These are phyloP conservation scores for Penicillium polonicum DNA, from an alignment of 2,329 filamentous ascomycete species.

Conservation along the genomic window DNA sequence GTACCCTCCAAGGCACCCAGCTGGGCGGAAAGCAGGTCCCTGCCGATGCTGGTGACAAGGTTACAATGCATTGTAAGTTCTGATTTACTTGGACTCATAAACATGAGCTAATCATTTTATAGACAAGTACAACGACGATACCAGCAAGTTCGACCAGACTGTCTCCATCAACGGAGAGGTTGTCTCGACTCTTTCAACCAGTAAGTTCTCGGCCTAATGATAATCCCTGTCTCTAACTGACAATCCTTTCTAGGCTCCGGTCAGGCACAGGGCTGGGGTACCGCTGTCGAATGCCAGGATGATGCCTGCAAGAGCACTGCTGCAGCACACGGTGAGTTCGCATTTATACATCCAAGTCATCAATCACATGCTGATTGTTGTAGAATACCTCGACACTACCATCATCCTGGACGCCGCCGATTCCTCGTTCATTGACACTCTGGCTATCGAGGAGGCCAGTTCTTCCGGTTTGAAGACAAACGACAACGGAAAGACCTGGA, in stretches of 20 bases:
- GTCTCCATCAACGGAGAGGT: neutral
- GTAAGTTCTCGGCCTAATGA: neutral
- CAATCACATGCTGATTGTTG: neutral
- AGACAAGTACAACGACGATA: neutral
- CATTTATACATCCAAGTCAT: neutral
- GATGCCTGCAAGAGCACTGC: neutral
- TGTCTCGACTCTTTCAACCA: neutral
- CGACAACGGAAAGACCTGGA: neutral
- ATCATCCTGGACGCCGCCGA: neutral
- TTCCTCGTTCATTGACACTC: neutral
- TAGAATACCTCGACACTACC: neutral
- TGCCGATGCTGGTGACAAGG: neutral
- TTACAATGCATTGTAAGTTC: neutral
- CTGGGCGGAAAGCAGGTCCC: neutral
- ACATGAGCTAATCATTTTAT: neutral
- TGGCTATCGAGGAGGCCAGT: neutral
- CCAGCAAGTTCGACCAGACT: neutral
- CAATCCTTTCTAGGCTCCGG: neutral
- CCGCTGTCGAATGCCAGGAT: neutral
- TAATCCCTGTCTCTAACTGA: neutral
- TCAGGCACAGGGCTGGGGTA: neutral
- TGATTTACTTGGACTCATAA: neutral
- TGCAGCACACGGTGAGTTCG: neutral
- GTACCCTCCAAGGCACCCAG: neutral
- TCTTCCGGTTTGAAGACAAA: neutral